Evolutionary conservation across 2,329 filamentous ascomycete species (phyloP), one percentile per base, ranked within the genome.

Genomic region (Thielaviopsis ethacetica): DNA sequence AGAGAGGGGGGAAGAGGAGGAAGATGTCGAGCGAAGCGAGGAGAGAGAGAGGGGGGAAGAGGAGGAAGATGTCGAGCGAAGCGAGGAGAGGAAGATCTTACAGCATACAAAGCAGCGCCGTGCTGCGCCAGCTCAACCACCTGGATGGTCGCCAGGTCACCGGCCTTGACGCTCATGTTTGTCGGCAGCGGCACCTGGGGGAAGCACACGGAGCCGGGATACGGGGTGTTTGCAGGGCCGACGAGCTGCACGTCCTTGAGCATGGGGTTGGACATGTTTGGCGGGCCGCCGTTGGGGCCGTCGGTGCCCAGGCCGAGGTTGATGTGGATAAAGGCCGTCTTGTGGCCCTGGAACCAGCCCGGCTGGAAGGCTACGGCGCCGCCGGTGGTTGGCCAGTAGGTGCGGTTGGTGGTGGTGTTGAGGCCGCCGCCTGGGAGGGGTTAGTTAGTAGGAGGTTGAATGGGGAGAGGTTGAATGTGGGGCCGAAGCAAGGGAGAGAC

Each of bases 261-360:
- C 80, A 96, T 93, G 22, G 82, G 76, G 69, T 86, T 82, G 63
- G 88, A 94, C 84, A 94, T 94, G 76, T 97, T 97, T 6, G 73
- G 71, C 0, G 93, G 91, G 7, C 86, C 82, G 61, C 70, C 67
- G 62, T 78, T 76, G 17, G 82, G 81, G 0, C 79, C 81, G 10
- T 79, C 76, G 38, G 79, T 88, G 63, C 88, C 89, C 64, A 91
- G 82, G 64, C 93, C 93, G 59, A 97, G 77, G 74, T 97, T 97
- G 72, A 97, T 76, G 73, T 95, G 95, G 68, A 95, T 78, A 65
- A 89, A 81, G 19, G 90, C 91, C 5, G 82, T 84, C 41, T 80
- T 71, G 70, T 97, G 93, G 63, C 93, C 93, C 61, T 84, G 83
- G 75, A 96, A 96, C 93, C 93, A 97, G 67, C 91, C 93, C 0